Conservation (phyloP, 495 filamentous ascomycete species). For the Podospora australis region DNA sequence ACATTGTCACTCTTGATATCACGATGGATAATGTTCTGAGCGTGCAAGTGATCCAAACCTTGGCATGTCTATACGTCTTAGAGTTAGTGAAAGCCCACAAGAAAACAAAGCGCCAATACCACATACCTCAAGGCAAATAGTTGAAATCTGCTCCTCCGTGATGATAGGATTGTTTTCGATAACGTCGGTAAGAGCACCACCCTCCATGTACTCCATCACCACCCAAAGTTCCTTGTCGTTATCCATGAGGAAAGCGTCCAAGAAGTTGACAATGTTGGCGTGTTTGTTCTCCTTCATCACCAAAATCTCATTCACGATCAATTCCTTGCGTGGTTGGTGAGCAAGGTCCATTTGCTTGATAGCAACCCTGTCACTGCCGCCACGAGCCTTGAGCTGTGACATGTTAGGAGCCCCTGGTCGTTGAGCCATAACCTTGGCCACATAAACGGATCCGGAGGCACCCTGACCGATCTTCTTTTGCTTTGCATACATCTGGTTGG, state of each 20-base stretch:
- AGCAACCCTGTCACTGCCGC: constrained; percentile 74
- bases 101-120: not conserved
- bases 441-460: constrained; percentile 95
- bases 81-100: constrained; percentile 26
- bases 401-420: constrained; percentile 49
- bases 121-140: constrained; percentile 88
- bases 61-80: constrained; percentile 76
- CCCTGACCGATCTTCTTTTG: constrained; percentile 99
- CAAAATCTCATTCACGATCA: constrained; percentile 98
- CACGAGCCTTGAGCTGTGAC: constrained; percentile 55
- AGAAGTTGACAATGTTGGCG: constrained; percentile 96
- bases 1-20: constrained; percentile 99
- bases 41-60: constrained; percentile 87
- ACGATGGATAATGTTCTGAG: constrained; percentile 95
- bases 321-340: constrained; percentile 93
- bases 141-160: constrained; percentile 92
- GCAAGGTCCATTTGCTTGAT: constrained; percentile 99
- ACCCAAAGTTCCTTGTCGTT: constrained; percentile 93
- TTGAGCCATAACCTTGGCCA: constrained; percentile 77
- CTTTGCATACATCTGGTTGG: constrained; percentile 88
- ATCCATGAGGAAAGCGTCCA: constrained; percentile 93
- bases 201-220: constrained; percentile 99
- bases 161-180: constrained; percentile 94
- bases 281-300: constrained; percentile 99
- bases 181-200: constrained; percentile 93